Conservation (phyloP, 768 basidiomycete species). For the Collybia nuda region DNA sequence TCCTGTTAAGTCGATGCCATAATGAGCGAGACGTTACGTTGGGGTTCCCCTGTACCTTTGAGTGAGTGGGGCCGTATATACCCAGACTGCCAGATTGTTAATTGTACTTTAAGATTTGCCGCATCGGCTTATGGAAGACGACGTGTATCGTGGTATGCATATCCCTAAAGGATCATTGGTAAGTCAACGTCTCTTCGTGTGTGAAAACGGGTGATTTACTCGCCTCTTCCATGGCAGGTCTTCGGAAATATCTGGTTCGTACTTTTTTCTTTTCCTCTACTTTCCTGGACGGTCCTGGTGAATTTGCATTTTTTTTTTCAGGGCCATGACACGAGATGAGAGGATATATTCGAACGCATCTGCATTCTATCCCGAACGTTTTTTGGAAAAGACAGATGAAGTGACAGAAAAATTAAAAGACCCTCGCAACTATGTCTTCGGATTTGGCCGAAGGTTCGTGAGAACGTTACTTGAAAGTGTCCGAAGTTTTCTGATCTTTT, state of each 20-base stretch:
- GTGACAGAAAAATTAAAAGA: slow-evolving; percentile 24
- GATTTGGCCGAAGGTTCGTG: slow-evolving; percentile 40
- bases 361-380: slow-evolving; percentile 55
- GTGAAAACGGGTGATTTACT: slow-evolving; percentile 1
- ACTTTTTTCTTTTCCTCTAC: neutral
- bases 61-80: slow-evolving; percentile 31
- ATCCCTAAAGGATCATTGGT: slow-evolving; percentile 67
- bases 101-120: slow-evolving; percentile 47
- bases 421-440: slow-evolving; percentile 36
- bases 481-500: neutral
- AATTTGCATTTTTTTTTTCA: slow-evolving; percentile 15
- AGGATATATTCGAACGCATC: slow-evolving; percentile 48
- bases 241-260: slow-evolving; percentile 64
- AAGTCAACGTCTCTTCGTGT: slow-evolving; percentile 13
- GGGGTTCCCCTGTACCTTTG: slow-evolving; percentile 57
- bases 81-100: neutral
- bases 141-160: slow-evolving; percentile 55
- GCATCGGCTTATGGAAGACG: slow-evolving; percentile 64
- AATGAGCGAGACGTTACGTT: slow-evolving; percentile 54
- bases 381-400: slow-evolving; percentile 31
- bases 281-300: neutral
- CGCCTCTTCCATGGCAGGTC: slow-evolving; percentile 22
- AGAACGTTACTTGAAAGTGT: neutral
- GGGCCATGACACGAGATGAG: slow-evolving; percentile 52
- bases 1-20: slow-evolving; percentile 44